phyloP scores from a whole-genome alignment of 2,329 filamentous ascomycete species.

The Alternaria sp. region DNA sequence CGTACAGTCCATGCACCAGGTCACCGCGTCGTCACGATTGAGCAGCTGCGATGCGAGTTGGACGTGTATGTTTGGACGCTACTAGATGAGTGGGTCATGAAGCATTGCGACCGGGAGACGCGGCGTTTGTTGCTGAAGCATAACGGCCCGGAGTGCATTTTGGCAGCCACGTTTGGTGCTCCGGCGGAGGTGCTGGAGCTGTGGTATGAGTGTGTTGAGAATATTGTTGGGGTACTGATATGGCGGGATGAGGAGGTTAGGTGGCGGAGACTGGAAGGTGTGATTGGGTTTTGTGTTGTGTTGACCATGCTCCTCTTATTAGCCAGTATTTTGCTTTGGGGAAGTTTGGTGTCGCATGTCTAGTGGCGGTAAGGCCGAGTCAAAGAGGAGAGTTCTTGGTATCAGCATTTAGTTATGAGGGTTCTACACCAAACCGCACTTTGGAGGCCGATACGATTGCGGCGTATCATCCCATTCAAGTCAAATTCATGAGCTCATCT shows the following conservation, averaged over 20 bases:
- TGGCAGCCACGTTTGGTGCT: background rate
- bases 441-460: background rate
- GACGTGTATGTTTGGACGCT: conserved; percentile 6
- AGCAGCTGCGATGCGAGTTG: background rate
- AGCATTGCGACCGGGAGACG: background rate
- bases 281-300: background rate
- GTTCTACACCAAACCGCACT: background rate
- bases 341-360: background rate
- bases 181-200: background rate
- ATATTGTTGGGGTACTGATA: conserved; percentile 4
- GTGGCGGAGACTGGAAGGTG: background rate
- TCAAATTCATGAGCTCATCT: background rate
- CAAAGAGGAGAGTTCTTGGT: background rate
- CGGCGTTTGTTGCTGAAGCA: background rate
- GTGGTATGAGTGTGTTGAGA: background rate
- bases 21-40: background rate
- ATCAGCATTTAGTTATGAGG: background rate
- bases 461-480: background rate
- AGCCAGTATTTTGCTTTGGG: background rate
- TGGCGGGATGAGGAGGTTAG: conserved; percentile 5
- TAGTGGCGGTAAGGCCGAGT: background rate
- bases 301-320: background rate
- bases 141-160: background rate
- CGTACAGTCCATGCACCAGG: background rate
- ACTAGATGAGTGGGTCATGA: conserved; percentile 1